Evolutionary conservation across 257 asterid genomes (phyloP).

Genomic region (Solanum paucissectum): DNA sequence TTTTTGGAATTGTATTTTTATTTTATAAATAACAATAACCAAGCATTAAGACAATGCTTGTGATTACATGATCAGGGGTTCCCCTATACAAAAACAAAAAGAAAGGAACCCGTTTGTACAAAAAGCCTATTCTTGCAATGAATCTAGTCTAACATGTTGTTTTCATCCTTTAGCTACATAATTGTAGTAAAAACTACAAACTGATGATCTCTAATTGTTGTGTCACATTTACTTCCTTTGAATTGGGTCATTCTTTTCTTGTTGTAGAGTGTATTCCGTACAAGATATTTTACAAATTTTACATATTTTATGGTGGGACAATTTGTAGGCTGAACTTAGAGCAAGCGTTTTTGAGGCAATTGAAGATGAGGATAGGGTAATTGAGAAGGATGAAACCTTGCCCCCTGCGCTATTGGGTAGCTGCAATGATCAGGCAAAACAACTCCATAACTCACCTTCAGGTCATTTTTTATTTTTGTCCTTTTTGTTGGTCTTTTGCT

Average conservation of each 20-base stretch:
- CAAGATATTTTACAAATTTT: background rate
- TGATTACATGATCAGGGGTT: background rate
- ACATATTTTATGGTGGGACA: background rate
- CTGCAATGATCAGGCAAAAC: conserved; percentile 94
- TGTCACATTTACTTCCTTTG: background rate
- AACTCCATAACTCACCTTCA: conserved; percentile 90
- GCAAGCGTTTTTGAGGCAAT: conserved; percentile 98
- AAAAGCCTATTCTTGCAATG: background rate
- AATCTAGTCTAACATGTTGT: background rate
- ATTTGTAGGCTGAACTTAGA: conserved; percentile 78
- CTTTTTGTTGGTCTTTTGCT: background rate
- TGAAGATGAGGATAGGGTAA: conserved; percentile 80
- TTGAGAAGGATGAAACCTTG: conserved; percentile 71
- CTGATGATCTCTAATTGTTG: background rate
- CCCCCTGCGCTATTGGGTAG: conserved; percentile 97
- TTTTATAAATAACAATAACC: background rate
- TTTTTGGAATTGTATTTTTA: too few species aligned
- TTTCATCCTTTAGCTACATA: background rate
- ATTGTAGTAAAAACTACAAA: background rate
- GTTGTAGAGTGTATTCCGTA: background rate
- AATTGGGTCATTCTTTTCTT: background rate
- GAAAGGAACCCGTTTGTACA: background rate
- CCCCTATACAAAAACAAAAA: background rate
- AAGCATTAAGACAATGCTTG: background rate
- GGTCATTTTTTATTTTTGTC: conserved; percentile 26